Evolutionary conservation across 306 rosid genomes (phyloP), one percentile per base, ranked within the genome.

Genomic region (Hippophae rhamnoides): DNA sequence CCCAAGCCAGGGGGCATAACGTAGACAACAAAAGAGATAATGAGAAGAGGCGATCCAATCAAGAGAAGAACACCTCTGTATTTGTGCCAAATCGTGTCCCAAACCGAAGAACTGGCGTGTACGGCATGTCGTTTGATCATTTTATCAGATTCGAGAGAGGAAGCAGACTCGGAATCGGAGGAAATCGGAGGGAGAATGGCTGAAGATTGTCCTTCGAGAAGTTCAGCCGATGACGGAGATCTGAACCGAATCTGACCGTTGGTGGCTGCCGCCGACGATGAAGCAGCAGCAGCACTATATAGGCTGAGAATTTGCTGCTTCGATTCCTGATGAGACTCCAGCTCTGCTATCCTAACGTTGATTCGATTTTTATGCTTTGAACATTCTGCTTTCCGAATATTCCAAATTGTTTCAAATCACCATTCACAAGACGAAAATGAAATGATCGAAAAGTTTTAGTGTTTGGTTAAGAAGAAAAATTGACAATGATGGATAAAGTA

Each of bases 181-280:
- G 50, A 47, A 5, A 9, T 9, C 41, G 90, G 85, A 42, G 82
- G 84, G 7, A 92, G 87, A 54, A 62, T 74, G 9, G 78, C 38
- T 31, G 38, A 31, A 4, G 38, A 23, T 68, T 82, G 94, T 1
- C 80, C 76, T 60, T 87, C 96, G 26, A 75, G 60, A 41, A 93
- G 95, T 54, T 93, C 99, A 8, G 97, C 76, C 54, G 97, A 82
- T 6, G 99, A 92, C 7, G 90, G 96, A 52, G 99, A 80, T 82
- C 99, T 81, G 76, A 88, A 92, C 6, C 97, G 96, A 95, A 92
- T 92, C 95, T 84, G 96, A 55, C 94, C 95, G 95, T 89, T 86
- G 60, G 64, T 58, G 60, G 76, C 38, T 4, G 38, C 38, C 38
- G 38, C 38, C 38, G 38, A 31, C 38, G 38, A 31, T 31, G 38